A percentile compares a stretch with the other conserved stretches of the same genome.
These are phyloP conservation scores for Cucurbita moschata DNA, from an alignment of 306 rosid species.

Conservation along the genomic window DNA sequence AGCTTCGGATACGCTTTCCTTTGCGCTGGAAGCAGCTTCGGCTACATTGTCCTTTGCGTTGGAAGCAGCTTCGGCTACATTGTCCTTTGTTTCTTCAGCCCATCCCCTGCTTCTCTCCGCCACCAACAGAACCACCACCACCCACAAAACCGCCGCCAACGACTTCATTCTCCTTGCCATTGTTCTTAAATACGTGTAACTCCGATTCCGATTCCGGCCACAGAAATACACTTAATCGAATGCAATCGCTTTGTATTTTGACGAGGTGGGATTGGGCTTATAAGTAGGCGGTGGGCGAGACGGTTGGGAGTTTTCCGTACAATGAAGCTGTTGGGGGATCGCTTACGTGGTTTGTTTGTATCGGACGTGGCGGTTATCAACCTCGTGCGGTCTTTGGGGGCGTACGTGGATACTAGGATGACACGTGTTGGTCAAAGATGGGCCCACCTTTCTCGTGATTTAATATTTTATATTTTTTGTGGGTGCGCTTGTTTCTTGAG, in stretches of 20 bases:
- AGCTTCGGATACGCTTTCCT: too few relatives aligned
- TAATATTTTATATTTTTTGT: neutral
- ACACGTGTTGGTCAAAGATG: neutral
- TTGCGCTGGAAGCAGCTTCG: too few relatives aligned
- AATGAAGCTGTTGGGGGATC: neutral
- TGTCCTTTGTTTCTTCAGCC: conserved; percentile 11
- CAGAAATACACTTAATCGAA: neutral
- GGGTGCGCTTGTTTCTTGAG: too few relatives aligned
- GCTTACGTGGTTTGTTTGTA: neutral
- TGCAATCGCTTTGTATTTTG: neutral
- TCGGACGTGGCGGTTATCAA: neutral
- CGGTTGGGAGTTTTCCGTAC: neutral
- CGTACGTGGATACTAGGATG: neutral
- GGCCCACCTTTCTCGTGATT: neutral
- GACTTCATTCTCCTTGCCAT: neutral
- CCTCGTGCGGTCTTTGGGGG: conserved; percentile 8
- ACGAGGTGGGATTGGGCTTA: neutral
- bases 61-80: neutral
- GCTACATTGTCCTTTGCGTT: too few relatives aligned
- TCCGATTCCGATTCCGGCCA: neutral
- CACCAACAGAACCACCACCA: conserved; percentile 12
- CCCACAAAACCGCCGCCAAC: conserved; percentile 3
- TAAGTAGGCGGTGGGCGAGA: neutral
- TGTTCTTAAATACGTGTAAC: neutral
- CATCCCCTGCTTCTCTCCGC: conserved; percentile 5